A percentile compares a stretch with the other conserved stretches of the same genome.
These are phyloP conservation scores for Aspergillus eucalypticola DNA, from an alignment of 2,329 filamentous ascomycete species.

Conservation along the genomic window DNA sequence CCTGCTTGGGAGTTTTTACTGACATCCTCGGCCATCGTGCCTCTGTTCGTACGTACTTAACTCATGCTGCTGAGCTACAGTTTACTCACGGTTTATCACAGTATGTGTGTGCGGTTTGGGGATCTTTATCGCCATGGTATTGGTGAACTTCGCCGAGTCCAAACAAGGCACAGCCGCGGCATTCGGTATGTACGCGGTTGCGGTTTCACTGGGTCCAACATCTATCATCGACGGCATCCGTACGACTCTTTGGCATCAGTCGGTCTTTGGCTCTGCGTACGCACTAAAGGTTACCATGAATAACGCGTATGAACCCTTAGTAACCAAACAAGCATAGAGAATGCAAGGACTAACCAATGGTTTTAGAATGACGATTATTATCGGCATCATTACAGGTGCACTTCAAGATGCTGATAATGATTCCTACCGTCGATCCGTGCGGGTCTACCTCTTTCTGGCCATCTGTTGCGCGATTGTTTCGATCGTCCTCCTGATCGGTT, in stretches of 20 bases:
- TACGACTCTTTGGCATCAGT: conserved; percentile 61
- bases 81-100: conserved; percentile 28
- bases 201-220: conserved; percentile 57
- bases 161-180: conserved; percentile 57
- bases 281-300: conserved; percentile 63
- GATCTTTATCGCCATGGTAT: conserved; percentile 56
- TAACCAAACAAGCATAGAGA: background rate
- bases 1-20: conserved; percentile 57
- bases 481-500: conserved; percentile 40
- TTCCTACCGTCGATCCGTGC: conserved; percentile 57
- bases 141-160: conserved; percentile 55
- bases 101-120: conserved; percentile 50
- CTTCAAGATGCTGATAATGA: conserved; percentile 61
- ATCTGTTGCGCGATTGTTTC: conserved; percentile 52
- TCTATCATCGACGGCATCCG: conserved; percentile 63
- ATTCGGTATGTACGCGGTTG: conserved; percentile 62
- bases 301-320: conserved; percentile 46
- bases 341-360: background rate
- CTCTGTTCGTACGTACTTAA: conserved; percentile 39
- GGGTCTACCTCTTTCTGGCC: conserved; percentile 59
- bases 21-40: conserved; percentile 59
- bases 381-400: conserved; percentile 58
- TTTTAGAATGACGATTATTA: conserved; percentile 59
- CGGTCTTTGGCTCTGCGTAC: conserved; percentile 62
- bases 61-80: background rate